Percentiles rank a stretch among this genome's conserved stretches.
These are phyloP conservation scores for Nyssa sinensis DNA, from an alignment of 148 eudicot genomes.

Conservation along the genomic window DNA sequence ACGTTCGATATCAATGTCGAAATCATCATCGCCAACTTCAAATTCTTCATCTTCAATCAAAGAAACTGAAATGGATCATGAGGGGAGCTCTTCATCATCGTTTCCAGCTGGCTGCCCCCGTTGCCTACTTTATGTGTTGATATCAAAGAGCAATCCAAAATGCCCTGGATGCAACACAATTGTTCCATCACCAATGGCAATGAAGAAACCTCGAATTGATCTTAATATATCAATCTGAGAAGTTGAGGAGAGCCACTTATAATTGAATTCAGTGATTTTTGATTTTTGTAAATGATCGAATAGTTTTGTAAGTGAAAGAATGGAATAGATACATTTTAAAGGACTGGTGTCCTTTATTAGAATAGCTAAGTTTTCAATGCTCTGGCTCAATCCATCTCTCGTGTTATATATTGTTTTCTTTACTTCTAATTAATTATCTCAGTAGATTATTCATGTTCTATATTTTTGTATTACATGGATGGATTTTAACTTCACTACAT, in stretches of 20 bases:
- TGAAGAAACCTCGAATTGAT: constrained; percentile 84
- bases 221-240: constrained; percentile 64
- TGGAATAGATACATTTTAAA: not conserved
- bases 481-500: too few relatives aligned
- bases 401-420: not conserved
- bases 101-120: constrained; percentile 75
- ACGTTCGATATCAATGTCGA: constrained; percentile 30
- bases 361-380: not conserved
- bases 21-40: constrained; percentile 34
- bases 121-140: constrained; percentile 80
- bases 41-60: constrained; percentile 32
- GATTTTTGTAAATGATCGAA: constrained; percentile 22
- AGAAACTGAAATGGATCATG: constrained; percentile 27
- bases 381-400: not conserved
- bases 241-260: not conserved
- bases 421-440: not conserved
- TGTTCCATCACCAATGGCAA: constrained; percentile 39
- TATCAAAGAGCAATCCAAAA: constrained; percentile 61
- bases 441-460: too few relatives aligned
- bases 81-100: constrained; percentile 24
- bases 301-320: constrained; percentile 14
- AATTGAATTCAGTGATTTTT: constrained; percentile 6
- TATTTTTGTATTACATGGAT: too few relatives aligned
- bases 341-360: not conserved
- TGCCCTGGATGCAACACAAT: constrained; percentile 70